Conservation (phyloP, 179 eudicot genomes). For the Beta lomatogona region DNA sequence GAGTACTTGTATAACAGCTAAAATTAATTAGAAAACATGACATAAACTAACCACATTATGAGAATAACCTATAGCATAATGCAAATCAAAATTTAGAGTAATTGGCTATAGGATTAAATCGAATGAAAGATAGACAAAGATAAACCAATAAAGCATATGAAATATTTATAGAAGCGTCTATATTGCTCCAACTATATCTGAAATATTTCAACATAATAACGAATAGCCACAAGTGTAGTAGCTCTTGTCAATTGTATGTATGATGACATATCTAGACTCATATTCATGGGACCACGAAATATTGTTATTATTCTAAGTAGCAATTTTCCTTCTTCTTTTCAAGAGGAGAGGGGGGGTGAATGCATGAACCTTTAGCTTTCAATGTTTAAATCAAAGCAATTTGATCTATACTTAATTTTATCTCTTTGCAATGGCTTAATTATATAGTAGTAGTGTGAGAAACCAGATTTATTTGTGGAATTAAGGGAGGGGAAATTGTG, state of each 20-base stretch:
- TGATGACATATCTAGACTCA: neutral
- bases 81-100: neutral
- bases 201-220: neutral
- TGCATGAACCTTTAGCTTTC: constrained; percentile 15
- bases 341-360: neutral
- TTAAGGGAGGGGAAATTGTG: neutral
- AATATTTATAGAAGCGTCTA: neutral
- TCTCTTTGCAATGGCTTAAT: neutral
- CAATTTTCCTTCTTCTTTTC: neutral
- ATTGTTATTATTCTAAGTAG: neutral
- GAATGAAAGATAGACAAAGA: neutral
- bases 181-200: neutral
- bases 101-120: too few relatives aligned
- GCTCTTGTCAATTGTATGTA: neutral
- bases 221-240: neutral
- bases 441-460: neutral
- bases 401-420: neutral
- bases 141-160: neutral
- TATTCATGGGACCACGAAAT: neutral
- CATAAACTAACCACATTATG: too few relatives aligned
- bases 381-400: neutral
- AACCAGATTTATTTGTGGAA: neutral
- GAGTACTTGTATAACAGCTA: too few relatives aligned
- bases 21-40: too few relatives aligned
- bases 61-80: too few relatives aligned